Base-by-base conservation (phyloP, 805 yeast genomes). In the Priceomyces haplophilus region DNA sequence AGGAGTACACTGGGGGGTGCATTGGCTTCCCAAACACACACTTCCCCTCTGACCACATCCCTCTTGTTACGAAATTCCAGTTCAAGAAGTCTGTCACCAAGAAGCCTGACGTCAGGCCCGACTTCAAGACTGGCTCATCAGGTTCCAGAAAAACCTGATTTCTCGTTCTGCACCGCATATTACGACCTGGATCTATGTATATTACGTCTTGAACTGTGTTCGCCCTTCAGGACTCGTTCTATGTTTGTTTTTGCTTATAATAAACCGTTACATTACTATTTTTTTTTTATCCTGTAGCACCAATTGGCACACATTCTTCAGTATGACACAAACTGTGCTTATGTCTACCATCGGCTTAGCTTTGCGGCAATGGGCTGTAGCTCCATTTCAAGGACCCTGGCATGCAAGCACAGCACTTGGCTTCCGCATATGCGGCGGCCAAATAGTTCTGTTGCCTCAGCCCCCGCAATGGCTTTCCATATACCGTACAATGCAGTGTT, bases 1-100 rank as follows among this genome's bases (percentile, higher is more conserved):
- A 74, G 36, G 85, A 84, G 3, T 93, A 93, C 61, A 74, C 83
- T 37, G 69, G 77, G 43, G 82, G 82, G 51, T 81, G 81, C 47
- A 84, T 93, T 59, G 99, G 98, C 6, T 82, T 93, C 64, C 99
- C 99, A 16, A 88, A 88, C 58, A 88, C 89, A 17, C 87, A 89
- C 61, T 85, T 84, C 69, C 97, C 98, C 18, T 87, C 96, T 38
- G 98, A 91, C 64, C 98, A 91, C 66, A 78, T 91, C 55, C 90
- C 97, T n/a, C 69, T 91, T 48, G 77, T 88, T 43, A 75, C 90
- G 15, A 81, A 83, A 60, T 83, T 91, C 56, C 87, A 82, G 55
- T 79, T 89, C 57, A 79, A 78, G 56, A 81, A 78, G 53, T 52
- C 50, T 4, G 48, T 47, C 35, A 64, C 61, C 49, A 17, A 23